Evolutionary conservation across 2,329 filamentous ascomycete species (phyloP).

Genomic region (Ceratocystis ficicola): DNA sequence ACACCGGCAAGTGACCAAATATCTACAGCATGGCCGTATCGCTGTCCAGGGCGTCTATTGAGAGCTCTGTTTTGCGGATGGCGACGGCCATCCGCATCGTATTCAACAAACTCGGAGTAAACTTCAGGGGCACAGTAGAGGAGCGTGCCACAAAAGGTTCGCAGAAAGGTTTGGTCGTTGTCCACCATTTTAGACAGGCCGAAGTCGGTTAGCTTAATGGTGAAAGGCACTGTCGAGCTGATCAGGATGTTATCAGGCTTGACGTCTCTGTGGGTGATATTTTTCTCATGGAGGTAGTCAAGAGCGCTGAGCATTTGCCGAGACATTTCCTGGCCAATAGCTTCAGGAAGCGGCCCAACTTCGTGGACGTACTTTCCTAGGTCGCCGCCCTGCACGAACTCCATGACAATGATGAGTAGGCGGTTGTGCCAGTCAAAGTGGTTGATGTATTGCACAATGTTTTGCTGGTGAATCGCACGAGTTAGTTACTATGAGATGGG

Average conservation of each 20-base stretch:
- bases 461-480: constrained; percentile 40
- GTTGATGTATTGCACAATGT: constrained; percentile 86
- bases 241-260: constrained; percentile 97
- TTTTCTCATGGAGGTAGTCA: constrained; percentile 71
- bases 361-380: constrained; percentile 59
- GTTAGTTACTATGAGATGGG: constrained; percentile 17
- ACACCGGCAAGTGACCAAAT: constrained; percentile 95
- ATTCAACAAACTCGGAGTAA: constrained; percentile 60
- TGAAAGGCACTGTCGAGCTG: constrained; percentile 55
- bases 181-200: constrained; percentile 90
- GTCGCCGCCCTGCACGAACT: constrained; percentile 73
- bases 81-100: constrained; percentile 57
- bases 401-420: constrained; percentile 95
- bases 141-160: constrained; percentile 91
- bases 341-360: constrained; percentile 52
- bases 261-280: constrained; percentile 95
- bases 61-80: constrained; percentile 40
- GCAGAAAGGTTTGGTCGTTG: constrained; percentile 79
- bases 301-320: constrained; percentile 68
- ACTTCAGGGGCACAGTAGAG: constrained; percentile 96
- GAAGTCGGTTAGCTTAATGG: constrained; percentile 90
- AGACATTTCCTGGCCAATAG: constrained; percentile 57
- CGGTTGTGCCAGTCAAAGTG: constrained; percentile 70
- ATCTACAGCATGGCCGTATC: constrained; percentile 85
- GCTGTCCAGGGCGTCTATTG: constrained; percentile 36